Base-by-base conservation (phyloP, 2,329 filamentous ascomycete genomes). In the Calycina herbarum region DNA sequence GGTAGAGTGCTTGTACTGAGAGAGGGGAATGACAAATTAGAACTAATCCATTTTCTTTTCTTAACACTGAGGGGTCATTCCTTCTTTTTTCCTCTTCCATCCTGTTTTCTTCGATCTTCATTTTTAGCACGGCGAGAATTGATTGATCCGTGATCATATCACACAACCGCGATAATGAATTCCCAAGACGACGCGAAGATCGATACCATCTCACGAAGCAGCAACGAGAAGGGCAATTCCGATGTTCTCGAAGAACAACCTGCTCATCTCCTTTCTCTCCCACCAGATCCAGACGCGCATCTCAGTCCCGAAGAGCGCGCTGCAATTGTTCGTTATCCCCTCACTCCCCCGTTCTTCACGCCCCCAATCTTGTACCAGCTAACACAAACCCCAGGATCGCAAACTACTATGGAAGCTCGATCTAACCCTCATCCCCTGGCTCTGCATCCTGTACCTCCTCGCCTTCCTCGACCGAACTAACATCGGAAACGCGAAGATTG, bases 391-490 rank as follows among this genome's bases (percentile, higher is more conserved):
- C 59, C 65, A 90, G 88, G 88, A 90, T 70, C 83, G 82, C 67
- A 85, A 83, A 71, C 78, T 90, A 1, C 73, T 90, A 10, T 82
- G 86, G 74, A 89, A 85, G 74, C 79, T 90, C 24, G 88, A 90
- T 72, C 70, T 83, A 27, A 80, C 81, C 63, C 78, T 89, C 1
- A 87, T 89, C 56, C 88, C 87, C 45, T 89, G 86, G 82, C 84
- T 92, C 13, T 89, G 86, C 65, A 91, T 92, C 59, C 82, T 93
- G 40, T 93, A 93, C 72, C 82, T 94, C 1, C 82, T 92, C 62
- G 89, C 88, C 67, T 93, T 93, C 76, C 82, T 93, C 56, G 87
- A 90, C 73, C 83, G 89, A 15, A 93, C 92, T 31, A 94, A 95
- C 72, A 93, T 95, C 66, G 91, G 91, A 57, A 95, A 83, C 78